phyloP scores from a whole-genome alignment of 2,329 filamentous ascomycete genomes.

The Epichloe typhina region DNA sequence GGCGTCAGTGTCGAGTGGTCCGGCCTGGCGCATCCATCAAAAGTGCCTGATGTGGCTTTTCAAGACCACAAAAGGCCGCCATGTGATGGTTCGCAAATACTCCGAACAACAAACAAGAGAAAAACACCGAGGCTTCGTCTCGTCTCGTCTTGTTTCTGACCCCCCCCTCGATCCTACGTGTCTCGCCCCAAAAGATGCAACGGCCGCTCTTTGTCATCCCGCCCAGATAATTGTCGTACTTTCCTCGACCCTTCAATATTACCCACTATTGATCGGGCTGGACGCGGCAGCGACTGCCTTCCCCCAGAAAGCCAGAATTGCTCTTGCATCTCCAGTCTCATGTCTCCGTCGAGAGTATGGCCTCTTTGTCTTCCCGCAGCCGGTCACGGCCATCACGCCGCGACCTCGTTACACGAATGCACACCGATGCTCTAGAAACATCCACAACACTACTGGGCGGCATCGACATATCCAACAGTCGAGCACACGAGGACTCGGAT shows the following conservation, averaged over 20 bases:
- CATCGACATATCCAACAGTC: slow-evolving; percentile 16
- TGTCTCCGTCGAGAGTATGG: slow-evolving; percentile 13
- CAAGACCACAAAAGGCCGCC: no score
- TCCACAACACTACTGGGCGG: slow-evolving; percentile 16
- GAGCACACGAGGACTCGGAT: slow-evolving; percentile 20
- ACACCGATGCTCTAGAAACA: slow-evolving; percentile 22
- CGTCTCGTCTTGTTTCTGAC: not conserved
- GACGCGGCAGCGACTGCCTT: not conserved
- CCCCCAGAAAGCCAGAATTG: not conserved
- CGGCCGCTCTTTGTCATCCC: not conserved
- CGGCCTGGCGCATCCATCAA: not conserved
- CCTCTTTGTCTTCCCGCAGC: slow-evolving; percentile 18
- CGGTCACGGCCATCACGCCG: slow-evolving; percentile 15
- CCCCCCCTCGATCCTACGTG: not conserved
- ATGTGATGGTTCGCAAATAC: no score
- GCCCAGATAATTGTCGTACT: slow-evolving; percentile 3
- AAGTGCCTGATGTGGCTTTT: not conserved
- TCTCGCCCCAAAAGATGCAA: slow-evolving; percentile 4
- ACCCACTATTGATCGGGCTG: not conserved
- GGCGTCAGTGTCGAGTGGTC: not conserved
- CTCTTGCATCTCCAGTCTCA: not conserved
- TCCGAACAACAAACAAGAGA: not conserved
- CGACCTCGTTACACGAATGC: slow-evolving; percentile 24
- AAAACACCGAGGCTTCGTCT: not conserved
- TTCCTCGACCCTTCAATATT: not conserved